A percentile compares a stretch with the other conserved stretches of the same genome.
phyloP scores from a whole-genome alignment of 345 rosid genomes.

The Gynandropsis gynandra region DNA sequence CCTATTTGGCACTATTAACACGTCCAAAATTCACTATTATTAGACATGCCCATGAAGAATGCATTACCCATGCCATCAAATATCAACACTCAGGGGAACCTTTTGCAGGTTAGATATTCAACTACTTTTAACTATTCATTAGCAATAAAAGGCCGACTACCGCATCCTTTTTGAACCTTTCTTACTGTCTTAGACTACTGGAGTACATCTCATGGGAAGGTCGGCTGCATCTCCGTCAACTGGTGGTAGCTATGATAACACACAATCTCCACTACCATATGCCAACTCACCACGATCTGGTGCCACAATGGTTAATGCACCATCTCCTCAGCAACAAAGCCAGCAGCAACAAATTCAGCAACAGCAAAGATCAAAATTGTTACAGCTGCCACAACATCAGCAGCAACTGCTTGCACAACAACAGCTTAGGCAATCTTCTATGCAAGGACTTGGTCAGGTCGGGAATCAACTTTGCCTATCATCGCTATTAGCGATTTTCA shows the following conservation, averaged over 20 bases:
- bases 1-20: not conserved
- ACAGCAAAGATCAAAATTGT: conserved; percentile 66
- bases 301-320: conserved; percentile 60
- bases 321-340: conserved; percentile 80
- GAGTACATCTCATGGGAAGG: conserved; percentile 67
- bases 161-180: conserved; percentile 3
- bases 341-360: conserved; percentile 63
- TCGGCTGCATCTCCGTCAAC: conserved; percentile 85
- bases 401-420: conserved; percentile 72
- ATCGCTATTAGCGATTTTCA: not conserved
- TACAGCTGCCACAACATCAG: conserved; percentile 73
- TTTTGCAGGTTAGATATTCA: conserved; percentile 54
- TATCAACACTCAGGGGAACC: conserved; percentile 49
- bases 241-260: conserved; percentile 52
- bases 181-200: conserved; percentile 46
- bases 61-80: conserved; percentile 52
- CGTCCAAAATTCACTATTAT: conserved; percentile 8
- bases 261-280: conserved; percentile 80
- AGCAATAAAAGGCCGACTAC: not conserved
- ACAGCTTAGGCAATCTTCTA: conserved; percentile 63
- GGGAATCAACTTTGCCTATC: conserved; percentile 4
- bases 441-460: conserved; percentile 78
- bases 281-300: conserved; percentile 90
- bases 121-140: conserved; percentile 3
- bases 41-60: conserved; percentile 66